phyloP scores from a whole-genome alignment of 768 basidiomycete genomes.

The Termitomyces sp. region DNA sequence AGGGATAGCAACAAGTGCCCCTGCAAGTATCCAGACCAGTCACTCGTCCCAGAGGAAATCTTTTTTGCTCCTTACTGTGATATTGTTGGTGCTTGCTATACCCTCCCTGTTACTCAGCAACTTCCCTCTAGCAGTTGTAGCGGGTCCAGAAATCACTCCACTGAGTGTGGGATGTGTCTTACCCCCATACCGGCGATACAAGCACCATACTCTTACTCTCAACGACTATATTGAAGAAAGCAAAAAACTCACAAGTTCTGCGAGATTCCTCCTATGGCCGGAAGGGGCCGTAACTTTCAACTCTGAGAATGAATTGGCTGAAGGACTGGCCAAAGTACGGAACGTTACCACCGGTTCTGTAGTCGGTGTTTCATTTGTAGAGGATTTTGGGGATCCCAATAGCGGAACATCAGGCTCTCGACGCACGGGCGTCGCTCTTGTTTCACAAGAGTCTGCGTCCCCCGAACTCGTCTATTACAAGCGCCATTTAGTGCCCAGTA shows the following conservation, averaged over 20 bases:
- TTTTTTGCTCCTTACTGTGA: conserved; percentile 28
- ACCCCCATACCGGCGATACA: conserved; percentile 40
- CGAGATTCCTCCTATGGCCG: conserved; percentile 71
- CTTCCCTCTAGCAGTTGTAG: conserved; percentile 34
- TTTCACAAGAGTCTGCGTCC: conserved; percentile 32
- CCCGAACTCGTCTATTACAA: conserved; percentile 62
- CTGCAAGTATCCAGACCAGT: conserved; percentile 10
- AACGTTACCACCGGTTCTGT: conserved; percentile 31
- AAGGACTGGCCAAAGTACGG: conserved; percentile 42
- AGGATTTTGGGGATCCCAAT: conserved; percentile 37
- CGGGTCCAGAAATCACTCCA: conserved; percentile 39
- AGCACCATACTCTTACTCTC: conserved; percentile 38
- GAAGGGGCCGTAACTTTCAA: conserved; percentile 72
- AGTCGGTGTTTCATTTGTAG: conserved; percentile 72
- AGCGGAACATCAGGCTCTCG: conserved; percentile 33
- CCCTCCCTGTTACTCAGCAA: conserved; percentile 48
- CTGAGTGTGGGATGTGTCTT: conserved; percentile 64
- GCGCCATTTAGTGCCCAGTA: conserved; percentile 72
- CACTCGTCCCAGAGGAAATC: conserved; percentile 14
- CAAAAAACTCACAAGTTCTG: conserved; percentile 31
- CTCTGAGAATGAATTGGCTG: conserved; percentile 39
- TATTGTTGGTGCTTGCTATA: conserved; percentile 41
- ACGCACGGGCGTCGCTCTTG: conserved; percentile 61
- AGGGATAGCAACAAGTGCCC: conserved; percentile 11
- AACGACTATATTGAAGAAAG: conserved; percentile 62